These are phyloP conservation scores for Globisporangium sylvaticum DNA, from an alignment of 352 stramenopile species.

Conservation along the genomic window DNA sequence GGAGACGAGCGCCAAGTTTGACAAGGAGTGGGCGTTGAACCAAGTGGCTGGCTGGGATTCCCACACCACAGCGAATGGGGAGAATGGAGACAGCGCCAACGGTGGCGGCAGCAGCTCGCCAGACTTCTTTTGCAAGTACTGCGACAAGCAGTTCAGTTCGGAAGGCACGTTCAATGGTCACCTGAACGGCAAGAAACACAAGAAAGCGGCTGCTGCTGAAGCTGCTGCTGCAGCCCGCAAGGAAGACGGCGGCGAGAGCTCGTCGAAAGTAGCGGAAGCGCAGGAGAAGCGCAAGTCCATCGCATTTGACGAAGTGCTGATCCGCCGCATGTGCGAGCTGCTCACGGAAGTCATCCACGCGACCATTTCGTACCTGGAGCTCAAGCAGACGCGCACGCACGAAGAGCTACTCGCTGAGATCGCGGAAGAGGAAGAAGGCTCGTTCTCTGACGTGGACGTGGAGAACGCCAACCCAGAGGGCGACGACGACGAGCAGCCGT, in stretches of 20 bases:
- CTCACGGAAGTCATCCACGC: slow-evolving; percentile 81
- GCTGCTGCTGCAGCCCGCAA: slow-evolving; percentile 4
- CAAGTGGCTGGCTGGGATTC: slow-evolving; percentile 56
- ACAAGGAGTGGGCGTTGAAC: slow-evolving; percentile 74
- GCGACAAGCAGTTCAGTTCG: slow-evolving; percentile 72
- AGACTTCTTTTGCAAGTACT: slow-evolving; percentile 54
- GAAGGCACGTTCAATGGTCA: slow-evolving; percentile 70
- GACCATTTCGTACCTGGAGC: slow-evolving; percentile 80
- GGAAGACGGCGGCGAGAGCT: background rate
- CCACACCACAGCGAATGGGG: slow-evolving; percentile 4
- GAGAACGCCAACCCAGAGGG: slow-evolving; percentile 65
- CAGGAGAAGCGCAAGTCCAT: slow-evolving; percentile 39
- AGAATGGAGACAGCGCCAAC: slow-evolving; percentile 9
- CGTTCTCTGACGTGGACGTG: slow-evolving; percentile 78
- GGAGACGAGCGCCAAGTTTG: slow-evolving; percentile 78
- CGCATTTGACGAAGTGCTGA: slow-evolving; percentile 69
- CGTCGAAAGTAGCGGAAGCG: slow-evolving; percentile 5
- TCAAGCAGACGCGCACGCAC: slow-evolving; percentile 87
- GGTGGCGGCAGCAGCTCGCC: background rate
- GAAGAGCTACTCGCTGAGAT: slow-evolving; percentile 86
- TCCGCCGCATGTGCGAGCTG: slow-evolving; percentile 69
- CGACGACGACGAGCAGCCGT: slow-evolving; percentile 94
- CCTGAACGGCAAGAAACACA: slow-evolving; percentile 77
- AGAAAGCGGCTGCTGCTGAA: slow-evolving; percentile 40
- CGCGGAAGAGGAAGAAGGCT: slow-evolving; percentile 81